These are phyloP conservation scores for Botrytis cinerea DNA, from an alignment of 2,329 filamentous ascomycete genomes.

Conservation along the genomic window DNA sequence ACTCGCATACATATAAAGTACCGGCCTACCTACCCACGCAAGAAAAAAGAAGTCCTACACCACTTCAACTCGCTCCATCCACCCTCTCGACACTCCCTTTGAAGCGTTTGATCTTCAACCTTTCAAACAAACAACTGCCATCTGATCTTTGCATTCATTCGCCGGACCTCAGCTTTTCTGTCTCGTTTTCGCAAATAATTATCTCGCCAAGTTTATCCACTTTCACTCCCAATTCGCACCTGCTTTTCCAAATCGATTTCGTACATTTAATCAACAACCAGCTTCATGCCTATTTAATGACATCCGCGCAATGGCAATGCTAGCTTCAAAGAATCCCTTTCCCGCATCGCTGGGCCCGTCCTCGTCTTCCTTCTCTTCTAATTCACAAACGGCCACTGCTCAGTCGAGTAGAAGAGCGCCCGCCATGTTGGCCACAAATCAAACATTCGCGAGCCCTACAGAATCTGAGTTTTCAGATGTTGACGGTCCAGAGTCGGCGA, in stretches of 20 bases:
- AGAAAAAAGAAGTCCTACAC: background rate
- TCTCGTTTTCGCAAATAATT: background rate
- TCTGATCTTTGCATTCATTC: background rate
- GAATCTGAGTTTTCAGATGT: slow-evolving; percentile 90
- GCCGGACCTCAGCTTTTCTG: background rate
- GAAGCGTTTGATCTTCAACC: background rate
- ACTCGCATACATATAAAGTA: background rate
- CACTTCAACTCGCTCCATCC: background rate
- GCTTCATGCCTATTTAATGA: slow-evolving; percentile 35
- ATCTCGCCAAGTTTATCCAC: background rate
- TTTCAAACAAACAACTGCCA: background rate
- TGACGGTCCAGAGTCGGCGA: slow-evolving; percentile 73
- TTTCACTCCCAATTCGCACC: slow-evolving; percentile 5
- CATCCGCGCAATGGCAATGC: slow-evolving; percentile 64
- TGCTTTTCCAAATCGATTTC: background rate
- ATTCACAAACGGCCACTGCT: slow-evolving; percentile 51
- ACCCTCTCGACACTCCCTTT: slow-evolving; percentile 3
- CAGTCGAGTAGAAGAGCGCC: slow-evolving; percentile 56
- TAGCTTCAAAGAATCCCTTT: slow-evolving; percentile 74
- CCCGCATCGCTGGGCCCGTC: slow-evolving; percentile 56
- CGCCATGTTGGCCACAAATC: slow-evolving; percentile 51
- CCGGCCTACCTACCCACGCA: background rate
- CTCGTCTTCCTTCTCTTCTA: slow-evolving; percentile 49
- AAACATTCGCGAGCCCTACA: slow-evolving; percentile 73
- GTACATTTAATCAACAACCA: slow-evolving; percentile 11